Evolutionary conservation across 2,329 filamentous ascomycete species (phyloP), one percentile per base, ranked within the genome.

Genomic region (Fusarium xylarioides): DNA sequence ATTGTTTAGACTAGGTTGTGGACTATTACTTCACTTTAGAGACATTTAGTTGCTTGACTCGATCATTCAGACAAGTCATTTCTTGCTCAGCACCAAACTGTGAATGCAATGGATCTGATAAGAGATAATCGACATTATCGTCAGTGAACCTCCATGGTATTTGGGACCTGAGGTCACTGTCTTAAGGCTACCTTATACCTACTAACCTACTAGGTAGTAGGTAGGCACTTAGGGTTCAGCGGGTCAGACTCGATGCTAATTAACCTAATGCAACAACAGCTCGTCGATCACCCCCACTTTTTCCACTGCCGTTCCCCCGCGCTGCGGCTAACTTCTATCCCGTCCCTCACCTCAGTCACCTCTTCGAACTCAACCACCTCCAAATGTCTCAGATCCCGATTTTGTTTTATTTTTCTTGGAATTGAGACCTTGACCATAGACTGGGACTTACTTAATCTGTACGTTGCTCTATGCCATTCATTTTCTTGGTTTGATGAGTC

Each of bases 301-400:
- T 63, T 40, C 40, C 35, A 37, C 71, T 71, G 67, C 66, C 70
- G 55, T 52, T 59, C 66, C 58, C 50, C 49, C 66, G 52, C 52
- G 37, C 65, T 68, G 65, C 32, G 58, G 55, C 64, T 53, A 53
- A 46, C 40, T 56, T 52, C 35, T 37, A 34, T 71, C 38, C 40
- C n/a, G 40, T 52, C 43, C 40, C 15, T 35, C 52, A 38, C 28
- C 50, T 50, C n/a, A 26, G 34, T 19, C 53, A 52, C 58, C 40
- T 57, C 46, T 42, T 46, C 34, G 52, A 73, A 53, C 46, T 68
- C n/a, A 44, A 58, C 26, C 53, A 70, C 37, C 55, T 67, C 44
- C 68, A 55, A 65, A 46, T 65, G 54, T 63, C 70, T 73, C 63
- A 74, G 46, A 58, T 64, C 58, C 54, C 43, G 43, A 66, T 56